Evolutionary conservation across 352 stramenopile species (phyloP).

Genomic region (Phytopythium mirpurense): DNA sequence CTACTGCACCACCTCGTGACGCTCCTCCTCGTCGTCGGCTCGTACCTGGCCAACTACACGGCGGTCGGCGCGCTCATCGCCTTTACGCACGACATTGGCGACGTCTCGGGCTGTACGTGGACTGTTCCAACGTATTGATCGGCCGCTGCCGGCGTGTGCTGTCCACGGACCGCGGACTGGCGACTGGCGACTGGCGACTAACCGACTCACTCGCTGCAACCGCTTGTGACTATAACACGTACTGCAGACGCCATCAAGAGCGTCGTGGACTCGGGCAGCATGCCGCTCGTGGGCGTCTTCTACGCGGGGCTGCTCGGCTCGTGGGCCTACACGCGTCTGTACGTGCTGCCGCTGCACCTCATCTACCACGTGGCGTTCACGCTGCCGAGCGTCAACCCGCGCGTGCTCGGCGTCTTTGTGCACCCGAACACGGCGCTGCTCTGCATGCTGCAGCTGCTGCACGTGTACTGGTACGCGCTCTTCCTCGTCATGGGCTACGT

Average conservation of each 20-base stretch:
- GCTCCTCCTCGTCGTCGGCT: conserved; percentile 48
- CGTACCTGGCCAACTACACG: conserved; percentile 49
- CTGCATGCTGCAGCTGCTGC: conserved; percentile 30
- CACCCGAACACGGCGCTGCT: conserved; percentile 26
- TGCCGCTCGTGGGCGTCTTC: conserved; percentile 22
- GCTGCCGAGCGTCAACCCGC: conserved; percentile 19
- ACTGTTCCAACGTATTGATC: not conserved
- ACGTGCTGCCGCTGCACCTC: conserved; percentile 36
- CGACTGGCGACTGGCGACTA: too few species aligned
- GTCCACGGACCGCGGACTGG: too few species aligned
- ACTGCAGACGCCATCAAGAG: conserved; percentile 36
- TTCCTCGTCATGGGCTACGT: conserved; percentile 44
- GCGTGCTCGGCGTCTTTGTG: conserved; percentile 22
- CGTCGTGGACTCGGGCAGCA: conserved; percentile 31
- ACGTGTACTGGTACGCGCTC: conserved; percentile 36
- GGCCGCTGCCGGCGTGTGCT: too few species aligned
- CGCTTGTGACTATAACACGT: too few species aligned
- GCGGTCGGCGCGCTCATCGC: conserved; percentile 36
- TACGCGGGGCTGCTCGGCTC: conserved; percentile 32
- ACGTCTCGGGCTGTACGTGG: conserved; percentile 44
- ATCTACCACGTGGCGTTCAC: conserved; percentile 30
- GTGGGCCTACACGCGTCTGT: conserved; percentile 38
- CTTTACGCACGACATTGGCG: conserved; percentile 49
- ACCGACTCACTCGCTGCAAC: too few species aligned
- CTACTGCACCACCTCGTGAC: conserved; percentile 49